Percentiles rank a stretch among this genome's conserved stretches.
phyloP scores from a whole-genome alignment of 2,329 filamentous ascomycete genomes.

The Daldinia sp. region DNA sequence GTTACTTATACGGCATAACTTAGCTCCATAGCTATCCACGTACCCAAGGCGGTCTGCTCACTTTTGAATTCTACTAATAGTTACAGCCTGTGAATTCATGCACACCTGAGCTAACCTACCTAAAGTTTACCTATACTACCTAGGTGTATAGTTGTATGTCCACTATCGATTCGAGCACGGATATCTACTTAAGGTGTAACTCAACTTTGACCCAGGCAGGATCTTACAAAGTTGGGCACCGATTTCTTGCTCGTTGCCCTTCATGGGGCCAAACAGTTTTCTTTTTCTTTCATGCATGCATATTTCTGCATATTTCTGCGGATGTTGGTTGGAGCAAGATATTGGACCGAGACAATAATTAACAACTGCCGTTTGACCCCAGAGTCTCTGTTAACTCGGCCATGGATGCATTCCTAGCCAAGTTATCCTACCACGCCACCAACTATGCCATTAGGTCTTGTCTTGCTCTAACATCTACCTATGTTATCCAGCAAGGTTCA shows the following conservation, averaged over 20 bases:
- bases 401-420: conserved; percentile 77
- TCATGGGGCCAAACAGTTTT: conserved; percentile 31
- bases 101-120: background rate
- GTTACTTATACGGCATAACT: background rate
- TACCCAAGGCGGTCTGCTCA: background rate
- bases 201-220: conserved; percentile 8
- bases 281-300: conserved; percentile 18
- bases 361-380: background rate
- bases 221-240: conserved; percentile 24
- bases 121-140: too few relatives aligned
- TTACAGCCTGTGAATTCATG: conserved; percentile 17
- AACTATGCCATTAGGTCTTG: conserved; percentile 93
- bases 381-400: conserved; percentile 43
- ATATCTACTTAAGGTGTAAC: conserved; percentile 11
- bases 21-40: background rate
- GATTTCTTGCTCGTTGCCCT: conserved; percentile 26
- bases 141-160: too few relatives aligned
- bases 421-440: conserved; percentile 77
- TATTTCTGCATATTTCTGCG: conserved; percentile 5
- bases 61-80: background rate
- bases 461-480: conserved; percentile 85
- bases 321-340: conserved; percentile 1
- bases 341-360: background rate
- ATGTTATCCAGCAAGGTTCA: conserved; percentile 85
- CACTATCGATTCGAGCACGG: conserved; percentile 10